These are phyloP conservation scores for Colletotrichum sp. DNA, from an alignment of 2,329 filamentous ascomycete genomes.

Conservation along the genomic window DNA sequence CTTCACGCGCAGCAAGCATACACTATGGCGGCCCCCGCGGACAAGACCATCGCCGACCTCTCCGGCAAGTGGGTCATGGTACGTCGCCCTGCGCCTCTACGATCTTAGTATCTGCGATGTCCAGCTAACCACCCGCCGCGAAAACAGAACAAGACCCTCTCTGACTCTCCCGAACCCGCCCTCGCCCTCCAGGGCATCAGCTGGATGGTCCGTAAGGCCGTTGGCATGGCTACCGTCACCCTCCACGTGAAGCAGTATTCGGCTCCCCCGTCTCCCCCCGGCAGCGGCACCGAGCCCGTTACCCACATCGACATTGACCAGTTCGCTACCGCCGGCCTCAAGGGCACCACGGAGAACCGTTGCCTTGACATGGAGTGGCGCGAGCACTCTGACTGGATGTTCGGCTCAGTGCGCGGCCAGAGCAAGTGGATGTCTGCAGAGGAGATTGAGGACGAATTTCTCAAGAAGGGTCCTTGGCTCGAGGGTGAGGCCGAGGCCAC, in stretches of 20 bases:
- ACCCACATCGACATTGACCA: slow-evolving; percentile 77
- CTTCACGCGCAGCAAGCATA: neutral
- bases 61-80: slow-evolving; percentile 75
- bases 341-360: slow-evolving; percentile 64
- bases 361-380: slow-evolving; percentile 58
- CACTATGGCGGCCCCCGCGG: slow-evolving; percentile 72
- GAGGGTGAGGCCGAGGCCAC: slow-evolving; percentile 56
- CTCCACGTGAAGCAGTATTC: slow-evolving; percentile 64
- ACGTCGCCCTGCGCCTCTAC: slow-evolving; percentile 30
- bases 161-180: slow-evolving; percentile 70
- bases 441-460: slow-evolving; percentile 59
- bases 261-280: slow-evolving; percentile 46
- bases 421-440: slow-evolving; percentile 54
- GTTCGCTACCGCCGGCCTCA: slow-evolving; percentile 71
- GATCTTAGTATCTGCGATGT: neutral
- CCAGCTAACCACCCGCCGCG: neutral
- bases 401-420: slow-evolving; percentile 71
- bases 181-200: slow-evolving; percentile 75
- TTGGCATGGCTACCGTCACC: slow-evolving; percentile 72
- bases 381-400: slow-evolving; percentile 79
- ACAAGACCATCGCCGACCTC: slow-evolving; percentile 71
- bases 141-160: slow-evolving; percentile 74
- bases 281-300: slow-evolving; percentile 42
- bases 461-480: slow-evolving; percentile 61
- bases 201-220: slow-evolving; percentile 75